These are phyloP conservation scores for Suillus placidus DNA, from an alignment of 768 basidiomycete species.

Conservation along the genomic window DNA sequence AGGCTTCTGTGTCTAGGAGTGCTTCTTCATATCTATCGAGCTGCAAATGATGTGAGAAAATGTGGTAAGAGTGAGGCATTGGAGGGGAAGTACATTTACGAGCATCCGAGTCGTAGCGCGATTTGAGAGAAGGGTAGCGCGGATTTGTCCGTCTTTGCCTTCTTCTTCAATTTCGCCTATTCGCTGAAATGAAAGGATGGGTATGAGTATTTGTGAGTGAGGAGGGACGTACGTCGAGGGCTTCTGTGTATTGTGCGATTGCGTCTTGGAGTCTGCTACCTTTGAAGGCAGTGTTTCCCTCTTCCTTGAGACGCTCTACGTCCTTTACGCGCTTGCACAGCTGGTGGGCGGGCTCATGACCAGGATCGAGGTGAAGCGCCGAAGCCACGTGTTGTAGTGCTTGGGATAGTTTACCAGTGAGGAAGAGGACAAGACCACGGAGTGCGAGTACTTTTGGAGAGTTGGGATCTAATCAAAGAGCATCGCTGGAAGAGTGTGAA, in stretches of 20 bases:
- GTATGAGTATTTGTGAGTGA: constrained; percentile 6
- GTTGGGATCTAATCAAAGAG: constrained; percentile 67
- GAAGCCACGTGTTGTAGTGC: constrained; percentile 70
- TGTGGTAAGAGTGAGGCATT: neutral
- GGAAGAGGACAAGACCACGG: constrained; percentile 81
- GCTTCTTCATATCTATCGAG: constrained; percentile 69
- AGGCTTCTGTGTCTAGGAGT: constrained; percentile 68
- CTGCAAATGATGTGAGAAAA: constrained; percentile 37
- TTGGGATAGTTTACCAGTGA: constrained; percentile 68
- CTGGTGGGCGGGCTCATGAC: constrained; percentile 66
- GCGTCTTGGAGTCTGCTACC: constrained; percentile 60
- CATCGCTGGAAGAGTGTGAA: constrained; percentile 53
- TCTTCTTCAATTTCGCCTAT: constrained; percentile 72
- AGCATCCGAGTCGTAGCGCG: constrained; percentile 83
- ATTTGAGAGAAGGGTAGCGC: constrained; percentile 80
- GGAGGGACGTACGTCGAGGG: constrained; percentile 56
- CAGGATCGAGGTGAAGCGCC: constrained; percentile 79
- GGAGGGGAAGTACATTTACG: constrained; percentile 55
- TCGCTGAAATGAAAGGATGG: constrained; percentile 40
- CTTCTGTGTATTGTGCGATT: constrained; percentile 66
- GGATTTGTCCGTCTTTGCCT: constrained; percentile 77
- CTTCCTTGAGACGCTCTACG: constrained; percentile 82
- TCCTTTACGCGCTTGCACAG: constrained; percentile 81
- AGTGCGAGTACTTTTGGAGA: constrained; percentile 79
- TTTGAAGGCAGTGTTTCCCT: constrained; percentile 82